Evolutionary conservation across 148 eudicot genomes (phyloP).

Genomic region (Mesembryanthemum crystallinum): DNA sequence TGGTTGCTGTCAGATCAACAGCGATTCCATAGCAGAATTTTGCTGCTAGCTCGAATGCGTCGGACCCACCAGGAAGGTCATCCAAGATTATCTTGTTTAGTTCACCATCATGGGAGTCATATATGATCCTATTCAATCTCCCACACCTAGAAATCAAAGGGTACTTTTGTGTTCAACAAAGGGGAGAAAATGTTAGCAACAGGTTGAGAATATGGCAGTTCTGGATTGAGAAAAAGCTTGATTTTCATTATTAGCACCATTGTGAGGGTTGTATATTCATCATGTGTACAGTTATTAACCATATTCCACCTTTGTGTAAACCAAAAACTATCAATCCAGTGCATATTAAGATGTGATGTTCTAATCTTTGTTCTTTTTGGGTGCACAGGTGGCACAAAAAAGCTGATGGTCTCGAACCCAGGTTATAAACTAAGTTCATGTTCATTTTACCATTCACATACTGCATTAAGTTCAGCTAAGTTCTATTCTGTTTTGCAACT

Average conservation of each 20-base stretch:
- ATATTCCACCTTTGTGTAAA: background rate
- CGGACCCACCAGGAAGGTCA: conserved; percentile 87
- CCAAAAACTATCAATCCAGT: background rate
- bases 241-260: background rate
- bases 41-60: conserved; percentile 87
- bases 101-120: conserved; percentile 56
- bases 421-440: too few relatives aligned
- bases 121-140: conserved; percentile 76
- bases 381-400: too few relatives aligned
- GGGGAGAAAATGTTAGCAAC: background rate
- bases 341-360: too few relatives aligned
- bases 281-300: background rate
- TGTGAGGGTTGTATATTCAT: background rate
- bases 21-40: conserved; percentile 95
- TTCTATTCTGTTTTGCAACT: too few relatives aligned
- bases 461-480: too few relatives aligned
- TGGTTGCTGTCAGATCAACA: conserved; percentile 83
- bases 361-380: too few relatives aligned
- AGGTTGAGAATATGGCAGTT: background rate
- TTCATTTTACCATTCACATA: too few relatives aligned
- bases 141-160: conserved; percentile 89
- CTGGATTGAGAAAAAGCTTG: background rate
- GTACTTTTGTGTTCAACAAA: conserved; percentile 37
- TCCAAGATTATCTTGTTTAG: conserved; percentile 50
- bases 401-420: too few relatives aligned